Evolutionary conservation across 352 stramenopile species (phyloP), one percentile per base, ranked within the genome.

Genomic region (Vaucheria bursata): DNA sequence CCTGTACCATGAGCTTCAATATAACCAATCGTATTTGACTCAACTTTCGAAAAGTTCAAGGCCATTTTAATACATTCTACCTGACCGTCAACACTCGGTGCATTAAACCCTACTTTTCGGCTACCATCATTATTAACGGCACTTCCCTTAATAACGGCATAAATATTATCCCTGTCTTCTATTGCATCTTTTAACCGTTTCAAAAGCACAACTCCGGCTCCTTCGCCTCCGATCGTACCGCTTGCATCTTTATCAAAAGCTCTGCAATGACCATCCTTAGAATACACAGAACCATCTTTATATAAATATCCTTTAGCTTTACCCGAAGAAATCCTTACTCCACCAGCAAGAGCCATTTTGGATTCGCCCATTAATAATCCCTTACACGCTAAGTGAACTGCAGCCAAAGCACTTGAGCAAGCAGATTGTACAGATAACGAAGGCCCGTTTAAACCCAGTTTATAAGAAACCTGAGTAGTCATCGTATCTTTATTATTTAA

Each of bases 1-100:
- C 77, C 83, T 31, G 83, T 86, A 33, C 83, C 84, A 66, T 87
- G 84, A 67, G 72, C 69, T 76, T 87, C 84, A 70, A 87, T 73
- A 65, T 79, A n/a, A 38, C 32, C 0, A 82, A 67, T 12, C 6
- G 6, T 34, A 32, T 66, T 18, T 70, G 69, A 52, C 18, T 45
- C 33, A 0, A 82, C 49, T 7, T n/a, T 12, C 29, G 36, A 53
- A 12, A 52, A 66, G 36, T 34, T 1, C 18, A 85, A 53, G 29
- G 78, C 82, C 32, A 52, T n/a, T 8, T 25, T 31, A 34, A 87
- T 52, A 38, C 77, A 40, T 5, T 81, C 50, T 8, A 38, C 34
- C 59, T 87, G 84, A 0, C 72, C 72, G 25, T 35, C 32, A 0
- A 73, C 70, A 76, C 81, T 87, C 0, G 84, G 80, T 68, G 82